Base-by-base conservation (phyloP, 495 filamentous ascomycete species). In the Parachaetomium inaequale region DNA sequence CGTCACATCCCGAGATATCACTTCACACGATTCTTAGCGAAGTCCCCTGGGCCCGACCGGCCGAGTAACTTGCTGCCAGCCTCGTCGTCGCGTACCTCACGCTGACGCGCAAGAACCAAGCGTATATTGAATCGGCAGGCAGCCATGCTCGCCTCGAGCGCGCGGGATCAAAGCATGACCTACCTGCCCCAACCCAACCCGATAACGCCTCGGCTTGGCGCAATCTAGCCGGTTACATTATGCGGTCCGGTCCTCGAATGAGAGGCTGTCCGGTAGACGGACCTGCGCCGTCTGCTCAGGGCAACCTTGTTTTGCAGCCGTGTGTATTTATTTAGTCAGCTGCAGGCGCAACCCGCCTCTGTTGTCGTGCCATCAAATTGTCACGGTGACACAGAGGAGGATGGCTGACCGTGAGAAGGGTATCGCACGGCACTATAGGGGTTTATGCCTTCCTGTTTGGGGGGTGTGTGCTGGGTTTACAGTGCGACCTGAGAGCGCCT, bases 191-290 rank as follows among this genome's bases (percentile, higher is more conserved):
- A 28, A n/a, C 2, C 34, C 7, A 52, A 28, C 17, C 12, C 1
- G 17, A 26, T n/a, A n/a, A n/a, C n/a, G n/a, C n/a, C n/a, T n/a
- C n/a, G n/a, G 8, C 49, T 47, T 53, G 47, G 46, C 36, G 49
- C 58, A 61, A 54, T 61, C 26, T 23, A 26, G 12, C 28, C 26
- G 59, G 49, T 61, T 32, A 31, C 58, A 52, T 47, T 28, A 26
- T 2, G 15, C 21, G 34, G 34, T n/a, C 23, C 7, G 19, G 7
- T 19, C 29, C 3, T 59, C 29, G 32, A 51, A n/a, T 34, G 2
- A 29, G 7, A 38, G 7, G 0, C 14, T 31, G 6, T 40, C 42
- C 8, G 32, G n/a, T n/a, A n/a, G n/a, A n/a, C n/a, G n/a, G n/a
- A n/a, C n/a, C n/a, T n/a, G n/a, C n/a, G n/a, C n/a, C n/a, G 55